Evolutionary conservation across 2,329 filamentous ascomycete genomes (phyloP).

Genomic region (Cytospora piceicola): DNA sequence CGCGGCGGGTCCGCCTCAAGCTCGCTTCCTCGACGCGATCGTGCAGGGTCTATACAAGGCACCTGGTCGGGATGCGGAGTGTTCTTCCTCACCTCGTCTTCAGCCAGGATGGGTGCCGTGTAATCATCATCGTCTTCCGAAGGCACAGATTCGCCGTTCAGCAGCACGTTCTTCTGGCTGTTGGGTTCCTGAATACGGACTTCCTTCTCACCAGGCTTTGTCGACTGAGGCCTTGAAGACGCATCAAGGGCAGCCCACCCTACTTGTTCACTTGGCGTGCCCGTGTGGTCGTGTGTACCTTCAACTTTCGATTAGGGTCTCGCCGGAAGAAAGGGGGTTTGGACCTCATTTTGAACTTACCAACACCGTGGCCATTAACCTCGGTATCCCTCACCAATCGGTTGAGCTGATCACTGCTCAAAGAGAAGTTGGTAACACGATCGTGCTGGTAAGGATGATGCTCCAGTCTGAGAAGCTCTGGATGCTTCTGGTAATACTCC

Average conservation of each 20-base stretch:
- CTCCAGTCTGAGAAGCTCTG: constrained; percentile 78
- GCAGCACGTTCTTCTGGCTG: constrained; percentile 49
- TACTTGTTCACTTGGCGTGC: constrained; percentile 88
- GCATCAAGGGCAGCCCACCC: constrained; percentile 91
- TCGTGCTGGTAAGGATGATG: constrained; percentile 60
- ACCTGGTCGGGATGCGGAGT: constrained; percentile 69
- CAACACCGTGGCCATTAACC: constrained; percentile 54
- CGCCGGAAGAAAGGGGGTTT: neutral
- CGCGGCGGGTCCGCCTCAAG: constrained; percentile 58
- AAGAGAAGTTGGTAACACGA: constrained; percentile 71
- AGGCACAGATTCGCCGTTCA: constrained; percentile 43
- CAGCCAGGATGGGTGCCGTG: constrained; percentile 80
- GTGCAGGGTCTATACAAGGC: constrained; percentile 78
- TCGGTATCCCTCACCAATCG: constrained; percentile 80
- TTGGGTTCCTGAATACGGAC: constrained; percentile 79
- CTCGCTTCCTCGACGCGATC: constrained; percentile 64
- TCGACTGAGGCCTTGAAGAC: constrained; percentile 60
- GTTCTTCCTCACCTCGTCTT: constrained; percentile 82
- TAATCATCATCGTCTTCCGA: constrained; percentile 64
- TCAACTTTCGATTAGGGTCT: constrained; percentile 38
- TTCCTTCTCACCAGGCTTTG: constrained; percentile 58
- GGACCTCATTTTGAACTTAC: constrained; percentile 43
- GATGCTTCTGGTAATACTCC: constrained; percentile 91
- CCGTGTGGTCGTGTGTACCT: constrained; percentile 67
- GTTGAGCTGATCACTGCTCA: constrained; percentile 89